Conservation (phyloP, 2,329 filamentous ascomycete species). For the Curvularia spicifera region DNA sequence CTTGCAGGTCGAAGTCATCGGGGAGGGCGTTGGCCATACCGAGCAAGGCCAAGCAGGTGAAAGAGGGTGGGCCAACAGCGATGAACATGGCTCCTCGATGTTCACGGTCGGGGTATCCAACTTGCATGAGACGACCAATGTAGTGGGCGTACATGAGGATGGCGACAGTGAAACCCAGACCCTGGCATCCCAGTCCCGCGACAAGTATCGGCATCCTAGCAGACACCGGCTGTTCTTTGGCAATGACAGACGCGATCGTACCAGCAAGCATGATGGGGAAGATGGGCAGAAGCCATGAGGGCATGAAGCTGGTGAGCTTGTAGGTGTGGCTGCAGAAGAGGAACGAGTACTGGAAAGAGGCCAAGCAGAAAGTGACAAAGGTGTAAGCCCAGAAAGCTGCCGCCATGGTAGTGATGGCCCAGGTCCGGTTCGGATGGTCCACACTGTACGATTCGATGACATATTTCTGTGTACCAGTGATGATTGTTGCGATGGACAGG, state of each 20-base stretch:
- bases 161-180: conserved; percentile 71
- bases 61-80: conserved; percentile 75
- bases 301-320: conserved; percentile 71
- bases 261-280: conserved; percentile 77
- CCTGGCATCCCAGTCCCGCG: conserved; percentile 72
- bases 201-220: conserved; percentile 68
- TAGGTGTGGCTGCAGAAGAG: conserved; percentile 68
- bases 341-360: conserved; percentile 63
- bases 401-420: conserved; percentile 50
- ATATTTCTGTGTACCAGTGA: conserved; percentile 51
- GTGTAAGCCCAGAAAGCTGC: conserved; percentile 55
- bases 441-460: conserved; percentile 41
- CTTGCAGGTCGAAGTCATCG: conserved; percentile 55
- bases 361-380: conserved; percentile 50
- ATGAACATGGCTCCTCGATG: conserved; percentile 76
- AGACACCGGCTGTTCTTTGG: conserved; percentile 63
- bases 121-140: conserved; percentile 73
- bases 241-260: conserved; percentile 72
- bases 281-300: conserved; percentile 75
- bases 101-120: conserved; percentile 67
- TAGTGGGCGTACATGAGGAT: conserved; percentile 76
- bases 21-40: conserved; percentile 67
- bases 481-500: conserved; percentile 51
- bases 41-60: conserved; percentile 72
- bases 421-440: conserved; percentile 50